Evolutionary conservation across 441 rosid genomes (phyloP).

Genomic region (Arabidopsis hybrid): DNA sequence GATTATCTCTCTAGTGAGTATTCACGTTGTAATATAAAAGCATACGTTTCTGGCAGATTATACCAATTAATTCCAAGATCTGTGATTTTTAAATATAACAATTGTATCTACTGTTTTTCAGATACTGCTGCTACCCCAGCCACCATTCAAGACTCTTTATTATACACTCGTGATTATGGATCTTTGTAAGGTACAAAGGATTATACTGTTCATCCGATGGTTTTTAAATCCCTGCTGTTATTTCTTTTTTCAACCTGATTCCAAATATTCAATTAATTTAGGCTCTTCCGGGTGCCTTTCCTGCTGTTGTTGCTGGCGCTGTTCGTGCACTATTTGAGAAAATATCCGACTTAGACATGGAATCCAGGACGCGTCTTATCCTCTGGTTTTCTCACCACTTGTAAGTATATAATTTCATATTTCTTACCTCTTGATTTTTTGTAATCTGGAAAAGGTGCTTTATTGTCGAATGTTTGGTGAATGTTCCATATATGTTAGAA

Average conservation of each 20-base stretch:
- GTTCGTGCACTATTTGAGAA: constrained; percentile 98
- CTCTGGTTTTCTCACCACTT: constrained; percentile 99
- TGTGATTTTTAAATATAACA: constrained; percentile 19
- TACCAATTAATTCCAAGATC: constrained; percentile 6
- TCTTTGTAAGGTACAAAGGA: constrained; percentile 84
- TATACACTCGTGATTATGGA: constrained; percentile 97
- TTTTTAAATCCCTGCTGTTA: constrained; percentile 16
- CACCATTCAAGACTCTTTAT: constrained; percentile 96
- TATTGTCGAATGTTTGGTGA: neutral
- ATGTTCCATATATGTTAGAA: constrained; percentile 18
- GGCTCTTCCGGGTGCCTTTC: constrained; percentile 99
- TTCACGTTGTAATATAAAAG: neutral
- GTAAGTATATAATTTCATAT: constrained; percentile 58
- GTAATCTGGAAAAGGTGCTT: neutral
- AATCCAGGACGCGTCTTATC: constrained; percentile 88
- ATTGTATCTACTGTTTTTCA: constrained; percentile 48
- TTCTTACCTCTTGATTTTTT: neutral
- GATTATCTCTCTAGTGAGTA: neutral
- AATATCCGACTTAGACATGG: constrained; percentile 96
- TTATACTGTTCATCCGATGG: constrained; percentile 3
- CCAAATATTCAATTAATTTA: constrained; percentile 43
- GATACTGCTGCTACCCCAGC: constrained; percentile 92
- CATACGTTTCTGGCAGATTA: constrained; percentile 24
- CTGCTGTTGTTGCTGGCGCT: constrained; percentile 99
- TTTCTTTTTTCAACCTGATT: constrained; percentile 44